Evolutionary conservation across 176 grass and related monocot genomes (phyloP), one percentile per base, ranked within the genome.

Genomic region (Phoenix dactylifera): DNA sequence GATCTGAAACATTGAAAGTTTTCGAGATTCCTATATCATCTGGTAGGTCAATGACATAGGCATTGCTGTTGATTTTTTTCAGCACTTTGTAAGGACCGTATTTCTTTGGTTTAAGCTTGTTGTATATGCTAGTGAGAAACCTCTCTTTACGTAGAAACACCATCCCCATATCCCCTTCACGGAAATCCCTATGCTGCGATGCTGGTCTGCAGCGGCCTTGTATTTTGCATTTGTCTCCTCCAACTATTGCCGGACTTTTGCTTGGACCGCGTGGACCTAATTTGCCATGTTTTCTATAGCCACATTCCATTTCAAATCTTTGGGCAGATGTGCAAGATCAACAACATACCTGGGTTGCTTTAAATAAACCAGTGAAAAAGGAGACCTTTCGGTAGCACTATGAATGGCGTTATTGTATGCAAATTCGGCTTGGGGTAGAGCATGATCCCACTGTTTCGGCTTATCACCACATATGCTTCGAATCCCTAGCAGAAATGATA

Each of bases 201-300:
- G n/a, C 55, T 12, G 7, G 3, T 23, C 2, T 2, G 3, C 26
- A 0, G 4, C 0, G 0, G 0, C 0, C 4, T 28, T 28, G 5
- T 28, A 28, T 3, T 0, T 3, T 4, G 26, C 30, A 32, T 32
- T 32, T 1, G 30, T 1, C 5, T 32, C 5, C 7, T 9, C 18
- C 7, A 24, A 3, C 22, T 15, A 26, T 3, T 24, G 7, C 7
- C 26, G 26, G 1, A 24, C 7, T 3, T 58, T 1, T 26, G 55
- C 4, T 15, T 58, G 19, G 7, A 24, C 10, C 0, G 10, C 4
- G 2, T 58, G 55, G 0, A 26, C 19, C 9, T 15, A 22, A 26
- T 14, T 4, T 7, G 7, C 30, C 30, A 32, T 1, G 1, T 32
- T 7, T 32, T 1, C 1, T n/a, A n/a, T n/a, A n/a, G n/a, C n/a